Evolutionary conservation across 176 grass and related monocot genomes (phyloP), one percentile per base, ranked within the genome.

Genomic region (Cenchrus americanus): DNA sequence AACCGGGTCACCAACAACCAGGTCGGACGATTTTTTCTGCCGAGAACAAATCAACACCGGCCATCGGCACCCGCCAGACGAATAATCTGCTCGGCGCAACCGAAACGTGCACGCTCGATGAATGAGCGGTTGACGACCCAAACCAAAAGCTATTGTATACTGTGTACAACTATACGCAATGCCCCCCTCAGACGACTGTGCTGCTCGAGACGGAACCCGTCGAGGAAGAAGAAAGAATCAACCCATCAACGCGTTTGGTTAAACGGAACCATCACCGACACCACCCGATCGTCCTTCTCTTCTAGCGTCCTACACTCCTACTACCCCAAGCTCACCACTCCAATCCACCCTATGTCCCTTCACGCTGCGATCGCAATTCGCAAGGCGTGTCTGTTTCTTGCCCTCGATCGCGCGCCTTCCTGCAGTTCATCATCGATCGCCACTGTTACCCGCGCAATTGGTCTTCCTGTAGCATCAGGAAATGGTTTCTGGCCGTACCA

Each of bases 171-270:
- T 34, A 34, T n/a, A n/a, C 32, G 32, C 32, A 34, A 34, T 34
- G 54, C 54, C n/a, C n/a, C n/a, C n/a, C n/a, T n/a, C n/a, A n/a
- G n/a, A n/a, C n/a, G n/a, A n/a, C n/a, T 59, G 21, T 2, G 9
- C 17, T 40, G 66, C 5, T 17, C 10, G 8, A 10, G 37, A 10
- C 7, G 3, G 23, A 6, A 26, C 23, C 24, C n/a, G 10, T 69
- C 66, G 40, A 12, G 21, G 42, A 47, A 46, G 21, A 14, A 64
- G 21, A 21, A 47, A 46, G 21, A 14, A 64, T 64, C 62, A 17
- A 71, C 3, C 21, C 68, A 71, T 49, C n/a, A 71, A 71, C 26
- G 68, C 12, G n/a, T 24, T 48, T 24, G 43, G 68, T 71, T 71
- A 71, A 19, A 48, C 43, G 11, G 42, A 48, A 1, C 5, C 68